These are phyloP conservation scores for Amaranthus hypochondriacus DNA, from an alignment of 148 eudicot genomes.

Conservation along the genomic window DNA sequence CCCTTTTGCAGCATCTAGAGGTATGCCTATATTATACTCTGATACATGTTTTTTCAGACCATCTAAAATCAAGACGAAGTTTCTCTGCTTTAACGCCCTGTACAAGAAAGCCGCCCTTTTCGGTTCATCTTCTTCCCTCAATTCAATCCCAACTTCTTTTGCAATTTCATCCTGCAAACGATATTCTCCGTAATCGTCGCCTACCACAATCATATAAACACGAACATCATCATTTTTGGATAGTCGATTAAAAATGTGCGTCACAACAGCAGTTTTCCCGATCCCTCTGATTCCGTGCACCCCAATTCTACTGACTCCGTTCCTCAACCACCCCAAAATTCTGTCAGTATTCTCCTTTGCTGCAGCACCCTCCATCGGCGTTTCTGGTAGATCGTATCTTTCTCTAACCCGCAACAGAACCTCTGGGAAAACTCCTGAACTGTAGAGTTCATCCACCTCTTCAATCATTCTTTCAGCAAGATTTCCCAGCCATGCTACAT, in stretches of 20 bases:
- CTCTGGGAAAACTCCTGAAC: slow-evolving; percentile 16
- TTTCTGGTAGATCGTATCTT: not conserved
- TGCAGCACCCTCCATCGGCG: slow-evolving; percentile 11
- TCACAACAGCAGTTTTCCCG: slow-evolving; percentile 22
- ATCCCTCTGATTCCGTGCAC: slow-evolving; percentile 21
- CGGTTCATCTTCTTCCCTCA: slow-evolving; percentile 18
- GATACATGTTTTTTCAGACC: slow-evolving; percentile 9
- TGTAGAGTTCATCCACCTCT: slow-evolving; percentile 19
- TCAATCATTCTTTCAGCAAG: slow-evolving; percentile 12
- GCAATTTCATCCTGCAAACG: slow-evolving; percentile 16
- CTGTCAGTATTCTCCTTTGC: not conserved
- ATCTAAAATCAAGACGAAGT: slow-evolving; percentile 26
- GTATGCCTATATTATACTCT: slow-evolving; percentile 19
- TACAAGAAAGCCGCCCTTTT: slow-evolving; percentile 18
- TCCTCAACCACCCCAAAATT: slow-evolving; percentile 12
- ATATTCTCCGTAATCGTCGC: slow-evolving; percentile 8
- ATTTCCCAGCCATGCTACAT: slow-evolving; percentile 21
- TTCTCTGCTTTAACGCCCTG: slow-evolving; percentile 9
- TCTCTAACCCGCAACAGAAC: slow-evolving; percentile 16
- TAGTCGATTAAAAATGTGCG: slow-evolving; percentile 14
- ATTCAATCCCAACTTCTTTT: not conserved
- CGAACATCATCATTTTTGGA: not conserved
- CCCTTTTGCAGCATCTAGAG: slow-evolving; percentile 15
- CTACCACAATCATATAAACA: slow-evolving; percentile 10
- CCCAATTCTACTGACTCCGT: slow-evolving; percentile 21